phyloP scores from a whole-genome alignment of 2,329 filamentous ascomycete species.

The Talaromyces sp. region DNA sequence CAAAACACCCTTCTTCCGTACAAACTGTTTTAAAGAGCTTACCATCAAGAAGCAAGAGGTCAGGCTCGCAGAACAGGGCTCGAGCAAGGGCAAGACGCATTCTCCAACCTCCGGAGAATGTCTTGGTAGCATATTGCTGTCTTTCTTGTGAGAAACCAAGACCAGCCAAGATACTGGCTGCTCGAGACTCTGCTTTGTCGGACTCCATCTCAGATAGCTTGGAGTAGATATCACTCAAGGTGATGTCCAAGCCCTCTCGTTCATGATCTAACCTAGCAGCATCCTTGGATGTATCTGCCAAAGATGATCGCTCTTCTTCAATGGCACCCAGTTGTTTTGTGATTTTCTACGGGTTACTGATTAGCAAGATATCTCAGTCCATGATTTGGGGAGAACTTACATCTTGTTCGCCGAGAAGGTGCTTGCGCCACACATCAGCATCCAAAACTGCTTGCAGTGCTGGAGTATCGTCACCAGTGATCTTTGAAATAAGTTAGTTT shows the following conservation, averaged over 20 bases:
- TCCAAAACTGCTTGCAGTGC: slow-evolving; percentile 94
- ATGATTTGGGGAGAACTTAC: slow-evolving; percentile 51
- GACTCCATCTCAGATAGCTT: slow-evolving; percentile 99
- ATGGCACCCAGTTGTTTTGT: slow-evolving; percentile 72
- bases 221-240: slow-evolving; percentile 83
- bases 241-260: slow-evolving; percentile 85
- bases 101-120: slow-evolving; percentile 98
- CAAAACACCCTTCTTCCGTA: slow-evolving; percentile 6
- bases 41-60: slow-evolving; percentile 86
- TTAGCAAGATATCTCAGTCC: slow-evolving; percentile 1
- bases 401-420: slow-evolving; percentile 84
- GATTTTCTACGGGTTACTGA: slow-evolving; percentile 62
- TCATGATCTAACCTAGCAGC: slow-evolving; percentile 82
- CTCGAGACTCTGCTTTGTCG: slow-evolving; percentile 93
- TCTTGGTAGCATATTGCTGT: slow-evolving; percentile 91
- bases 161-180: slow-evolving; percentile 93
- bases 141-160: slow-evolving; percentile 93
- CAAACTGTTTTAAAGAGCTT: slow-evolving; percentile 13
- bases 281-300: slow-evolving; percentile 92
- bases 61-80: slow-evolving; percentile 96
- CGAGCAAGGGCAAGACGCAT: slow-evolving; percentile 95
- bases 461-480: slow-evolving; percentile 91
- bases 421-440: slow-evolving; percentile 97
- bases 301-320: slow-evolving; percentile 72
- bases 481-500: slow-evolving; percentile 53